These are phyloP conservation scores for Verticillium nubilum DNA, from an alignment of 2,329 filamentous ascomycete species.

Conservation along the genomic window DNA sequence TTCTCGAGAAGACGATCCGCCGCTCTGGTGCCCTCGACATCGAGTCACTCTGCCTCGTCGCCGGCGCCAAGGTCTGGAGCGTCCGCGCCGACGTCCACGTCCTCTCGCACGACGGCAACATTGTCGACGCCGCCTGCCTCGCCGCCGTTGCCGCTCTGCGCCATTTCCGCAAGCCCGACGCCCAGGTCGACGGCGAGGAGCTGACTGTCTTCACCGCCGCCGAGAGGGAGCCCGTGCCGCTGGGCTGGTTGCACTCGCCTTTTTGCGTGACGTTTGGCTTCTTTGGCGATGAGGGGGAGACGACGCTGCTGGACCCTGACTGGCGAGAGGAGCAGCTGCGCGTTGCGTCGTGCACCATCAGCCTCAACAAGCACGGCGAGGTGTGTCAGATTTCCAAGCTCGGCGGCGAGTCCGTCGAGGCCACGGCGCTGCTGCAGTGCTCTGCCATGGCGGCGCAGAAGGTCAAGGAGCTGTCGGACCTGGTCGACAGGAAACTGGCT, in stretches of 20 bases:
- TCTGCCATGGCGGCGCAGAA: constrained; percentile 69
- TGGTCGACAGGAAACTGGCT: constrained; percentile 68
- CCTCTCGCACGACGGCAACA: constrained; percentile 82
- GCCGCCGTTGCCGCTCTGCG: constrained; percentile 82
- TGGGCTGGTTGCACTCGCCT: constrained; percentile 88
- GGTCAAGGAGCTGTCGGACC: constrained; percentile 70
- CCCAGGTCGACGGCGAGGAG: constrained; percentile 75
- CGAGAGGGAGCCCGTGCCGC: constrained; percentile 83
- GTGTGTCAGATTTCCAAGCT: constrained; percentile 89
- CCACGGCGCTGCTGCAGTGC: constrained; percentile 70
- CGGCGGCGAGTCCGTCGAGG: constrained; percentile 77
- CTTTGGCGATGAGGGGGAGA: constrained; percentile 66
- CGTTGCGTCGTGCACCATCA: constrained; percentile 70
- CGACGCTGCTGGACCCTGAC: constrained; percentile 66
- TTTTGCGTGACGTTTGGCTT: constrained; percentile 88
- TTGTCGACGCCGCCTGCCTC: constrained; percentile 81
- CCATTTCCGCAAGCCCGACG: constrained; percentile 88
- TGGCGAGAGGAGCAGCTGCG: constrained; percentile 72
- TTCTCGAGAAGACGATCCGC: constrained; percentile 90
- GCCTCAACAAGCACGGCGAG: constrained; percentile 84
- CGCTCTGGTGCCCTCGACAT: constrained; percentile 90
- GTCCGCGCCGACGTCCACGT: constrained; percentile 90
- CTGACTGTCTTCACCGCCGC: constrained; percentile 79
- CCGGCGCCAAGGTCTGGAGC: constrained; percentile 86
- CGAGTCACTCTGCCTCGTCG: constrained; percentile 89